These are phyloP conservation scores for slime mould (Dictyostelium discoideum) DNA, from an alignment of 78 protist species.

Conservation along the genomic window dicty_2.7 NC_007090.3:438501-439000, in stretches of 20 bases:
- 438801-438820: too few species aligned
- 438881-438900: background rate
- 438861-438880: too few species aligned
- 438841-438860: too few species aligned
- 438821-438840: background rate
- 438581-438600: background rate
- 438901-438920: slow-evolving; percentile 20
- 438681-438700: background rate
- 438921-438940: slow-evolving; percentile 72
- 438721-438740: background rate
- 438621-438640: too few species aligned
- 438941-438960: slow-evolving; percentile 60
- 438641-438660: too few species aligned
- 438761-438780: too few species aligned
- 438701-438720: background rate
- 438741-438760: too few species aligned
- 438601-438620: background rate
- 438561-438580: background rate
- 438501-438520: background rate
- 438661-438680: too few species aligned
- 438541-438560: background rate
- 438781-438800: too few species aligned
- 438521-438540: too few species aligned
- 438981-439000: slow-evolving; percentile 83
- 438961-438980: slow-evolving; percentile 72